A percentile compares a stretch with the other conserved stretches of the same genome.
Conservation (phyloP, 176 grass and related monocot genomes). For the Panicum miliaceum region DNA sequence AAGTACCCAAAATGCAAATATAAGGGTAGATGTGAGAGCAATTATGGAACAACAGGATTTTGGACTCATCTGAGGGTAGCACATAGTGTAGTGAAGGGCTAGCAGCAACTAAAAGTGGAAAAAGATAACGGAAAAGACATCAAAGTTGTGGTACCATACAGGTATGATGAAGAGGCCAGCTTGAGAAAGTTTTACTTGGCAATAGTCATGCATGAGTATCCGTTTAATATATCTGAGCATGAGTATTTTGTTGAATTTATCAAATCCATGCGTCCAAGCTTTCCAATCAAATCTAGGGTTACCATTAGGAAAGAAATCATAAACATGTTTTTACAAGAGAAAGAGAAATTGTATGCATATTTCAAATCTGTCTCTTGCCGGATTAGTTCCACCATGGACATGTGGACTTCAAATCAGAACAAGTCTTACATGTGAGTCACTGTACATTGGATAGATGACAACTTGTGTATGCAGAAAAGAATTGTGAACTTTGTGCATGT, state of each 20-base stretch:
- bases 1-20: neutral
- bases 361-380: neutral
- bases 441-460: neutral
- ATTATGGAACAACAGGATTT: too few species aligned
- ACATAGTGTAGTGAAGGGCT: too few species aligned
- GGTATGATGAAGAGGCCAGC: conserved; percentile 15
- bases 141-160: neutral
- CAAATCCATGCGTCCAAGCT: neutral
- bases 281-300: neutral
- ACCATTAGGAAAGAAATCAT: conserved; percentile 6
- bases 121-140: too few species aligned
- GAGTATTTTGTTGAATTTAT: conserved; percentile 6
- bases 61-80: too few species aligned
- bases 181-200: neutral
- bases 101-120: too few species aligned
- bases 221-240: conserved; percentile 9
- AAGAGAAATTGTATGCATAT: neutral
- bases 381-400: too few species aligned
- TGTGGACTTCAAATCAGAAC: neutral
- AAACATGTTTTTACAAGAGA: neutral
- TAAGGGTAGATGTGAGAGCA: too few species aligned
- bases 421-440: neutral
- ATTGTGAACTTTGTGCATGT: conserved; percentile 1
- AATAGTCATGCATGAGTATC: conserved; percentile 32
- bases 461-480: neutral